Conservation (phyloP, 768 basidiomycete genomes). For the Megacollybia marginata region DNA sequence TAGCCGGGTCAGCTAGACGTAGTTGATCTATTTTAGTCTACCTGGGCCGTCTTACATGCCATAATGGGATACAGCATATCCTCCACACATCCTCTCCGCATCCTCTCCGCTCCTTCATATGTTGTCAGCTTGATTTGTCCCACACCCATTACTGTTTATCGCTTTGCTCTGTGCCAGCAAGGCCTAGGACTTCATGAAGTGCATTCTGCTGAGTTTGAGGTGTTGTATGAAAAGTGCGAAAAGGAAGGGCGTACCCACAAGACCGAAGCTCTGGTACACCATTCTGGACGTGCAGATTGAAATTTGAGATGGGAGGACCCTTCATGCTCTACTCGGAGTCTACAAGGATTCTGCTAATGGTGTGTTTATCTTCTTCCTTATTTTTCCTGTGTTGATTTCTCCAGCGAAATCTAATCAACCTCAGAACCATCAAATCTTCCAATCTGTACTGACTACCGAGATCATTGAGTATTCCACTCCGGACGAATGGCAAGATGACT, state of each 20-base stretch:
- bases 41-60: constrained; percentile 94
- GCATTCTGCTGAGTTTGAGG: constrained; percentile 90
- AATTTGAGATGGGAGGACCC: constrained; percentile 74
- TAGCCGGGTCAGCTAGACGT: too few relatives aligned
- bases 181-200: too few relatives aligned
- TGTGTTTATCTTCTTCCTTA: constrained; percentile 21
- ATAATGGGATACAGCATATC: too few relatives aligned
- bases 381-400: not conserved
- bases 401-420: constrained; percentile 78
- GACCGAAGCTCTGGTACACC: constrained; percentile 92
- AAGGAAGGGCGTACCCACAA: constrained; percentile 80
- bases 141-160: too few relatives aligned
- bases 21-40: too few relatives aligned
- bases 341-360: constrained; percentile 76
- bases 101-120: not conserved
- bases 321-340: constrained; percentile 83
- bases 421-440: constrained; percentile 81
- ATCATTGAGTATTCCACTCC: constrained; percentile 82
- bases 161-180: constrained; percentile 97
- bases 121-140: not conserved
- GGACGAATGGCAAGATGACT: constrained; percentile 83
- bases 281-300: constrained; percentile 78
- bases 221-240: constrained; percentile 81
- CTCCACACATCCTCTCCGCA: constrained; percentile 87
- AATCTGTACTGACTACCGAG: constrained; percentile 73